Evolutionary conservation across 2,329 filamentous ascomycete species (phyloP), one percentile per base, ranked within the genome.

Genomic region (Penicillium sclerotigenum): DNA sequence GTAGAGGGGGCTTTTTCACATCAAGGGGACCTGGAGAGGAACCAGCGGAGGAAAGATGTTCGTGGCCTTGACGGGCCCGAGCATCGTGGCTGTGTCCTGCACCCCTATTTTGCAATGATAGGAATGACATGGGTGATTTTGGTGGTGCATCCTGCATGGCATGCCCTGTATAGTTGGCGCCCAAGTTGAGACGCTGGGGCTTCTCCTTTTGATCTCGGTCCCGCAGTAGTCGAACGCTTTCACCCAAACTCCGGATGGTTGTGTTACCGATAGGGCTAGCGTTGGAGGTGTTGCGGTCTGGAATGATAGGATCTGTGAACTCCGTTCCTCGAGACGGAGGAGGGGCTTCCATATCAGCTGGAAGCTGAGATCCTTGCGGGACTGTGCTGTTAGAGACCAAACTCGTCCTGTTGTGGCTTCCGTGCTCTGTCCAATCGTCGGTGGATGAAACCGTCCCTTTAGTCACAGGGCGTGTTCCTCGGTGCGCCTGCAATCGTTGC

Each of bases 401-500:
- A 68, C 86, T 87, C 60, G 83, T 79, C 51, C 85, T 79, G 59
- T 82, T 81, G 58, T 81, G 80, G 56, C 70, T 79, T 26, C 68
- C 72, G 24, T 79, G 71, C 50, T 80, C 76, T 20, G 67, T 74
- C 59, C 73, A 75, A n/a, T 74, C 75, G 52, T 80, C 78, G 47
- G 69, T 75, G 18, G 72, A 68, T 18, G 66, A 65, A 28, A 69
- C 66, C 31, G 68, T 66, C 31, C 61, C 68, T 54, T 70, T 73
- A 42, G 71, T 75, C 60, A 69, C 57, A 36, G 79, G 81, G 45
- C 79, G 79, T 63, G 80, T 84, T 60, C 87, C 86, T 72, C 93
- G 83, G 75, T 97, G 94, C 52, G 91, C 91, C 75, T 97, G 93
- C 48, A 97, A 80, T 71, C 91, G 88, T 72, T 96, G 91, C 24